phyloP scores from a whole-genome alignment of 106 monocot species.

The Dactylorhiza incarnata region DNA sequence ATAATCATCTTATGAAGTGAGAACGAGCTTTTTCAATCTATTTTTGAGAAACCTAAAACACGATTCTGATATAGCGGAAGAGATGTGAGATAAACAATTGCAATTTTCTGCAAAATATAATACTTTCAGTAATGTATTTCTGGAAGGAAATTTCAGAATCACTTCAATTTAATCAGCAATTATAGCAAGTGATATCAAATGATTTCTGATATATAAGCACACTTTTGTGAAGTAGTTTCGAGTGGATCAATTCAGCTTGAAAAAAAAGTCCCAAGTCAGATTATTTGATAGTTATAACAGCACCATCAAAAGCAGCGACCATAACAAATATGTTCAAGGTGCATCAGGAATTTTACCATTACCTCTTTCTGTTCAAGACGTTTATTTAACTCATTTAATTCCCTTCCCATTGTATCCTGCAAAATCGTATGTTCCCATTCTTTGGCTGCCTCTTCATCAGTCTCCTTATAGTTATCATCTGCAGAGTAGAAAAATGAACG shows the following conservation, averaged over 20 bases:
- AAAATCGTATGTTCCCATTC: slow-evolving; percentile 90
- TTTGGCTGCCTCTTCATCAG: slow-evolving; percentile 83
- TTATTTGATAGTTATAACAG: background rate
- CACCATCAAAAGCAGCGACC: background rate
- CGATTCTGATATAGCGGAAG: too few relatives aligned
- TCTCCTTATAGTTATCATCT: slow-evolving; percentile 66
- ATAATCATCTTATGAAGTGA: too few relatives aligned
- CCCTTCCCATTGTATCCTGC: slow-evolving; percentile 93
- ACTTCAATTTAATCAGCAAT: too few relatives aligned
- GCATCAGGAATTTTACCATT: background rate
- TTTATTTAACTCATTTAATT: slow-evolving; percentile 88
- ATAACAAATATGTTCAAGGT: background rate
- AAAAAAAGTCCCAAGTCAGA: background rate
- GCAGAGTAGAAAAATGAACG: slow-evolving; percentile 7
- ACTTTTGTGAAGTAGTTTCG: background rate
- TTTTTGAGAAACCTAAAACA: too few relatives aligned
- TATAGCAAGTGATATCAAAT: too few relatives aligned
- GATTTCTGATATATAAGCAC: too few relatives aligned
- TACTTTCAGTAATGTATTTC: too few relatives aligned
- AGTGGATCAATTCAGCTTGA: background rate
- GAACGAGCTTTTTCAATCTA: too few relatives aligned
- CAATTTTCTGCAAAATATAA: too few relatives aligned
- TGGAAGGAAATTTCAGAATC: too few relatives aligned
- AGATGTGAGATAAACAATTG: too few relatives aligned
- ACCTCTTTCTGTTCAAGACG: slow-evolving; percentile 95